Base-by-base conservation (phyloP, 305 asterid species). In the Fraxinus nigra region DNA sequence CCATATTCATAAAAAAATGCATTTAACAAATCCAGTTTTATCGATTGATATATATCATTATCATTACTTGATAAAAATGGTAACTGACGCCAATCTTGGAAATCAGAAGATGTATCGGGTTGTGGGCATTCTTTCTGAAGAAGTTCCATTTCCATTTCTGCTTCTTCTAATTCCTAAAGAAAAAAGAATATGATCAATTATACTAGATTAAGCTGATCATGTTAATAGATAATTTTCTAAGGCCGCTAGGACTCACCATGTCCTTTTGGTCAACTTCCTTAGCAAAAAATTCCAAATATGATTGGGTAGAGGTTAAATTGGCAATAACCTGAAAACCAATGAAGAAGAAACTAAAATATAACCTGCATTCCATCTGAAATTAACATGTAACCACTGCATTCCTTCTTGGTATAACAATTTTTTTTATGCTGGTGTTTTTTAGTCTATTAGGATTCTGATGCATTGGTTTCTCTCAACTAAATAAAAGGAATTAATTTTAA, bases 141-240 rank as follows among this genome's bases (percentile, higher is more conserved):
- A 88, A 93, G 92, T 86, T 96, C 98, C 95, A 94, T 84, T 89
- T 96, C 99, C 78, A 93, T 90, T 86, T 96, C 98, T 82, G 98
- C 97, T 88, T 94, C 98, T 90, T 94, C 98, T 78, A 93, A 81
- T 86, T 96, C 99, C 99, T 96, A 79, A 34, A 83, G 72, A 75
- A 81, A 72, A 34, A 34, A 72, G 13, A 34, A 81, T 46, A 83
- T 13, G 77, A 78, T 38, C 76, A 82, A 79, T 77, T 81, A 79
- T 81, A 76, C 78, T 43, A 56, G 43, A 75, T 81, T 26, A 74
- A 78, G 85, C 56, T 74, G 82, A 77, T 70, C 26, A 24, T 75
- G 70, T 30, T 30, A 38, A 75, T 11, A 72, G 30, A 59, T 18
- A 30, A 80, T 69, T 32, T 77, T 70, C 51, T 4, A 77, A 80